Evolutionary conservation across 1,139 yeast species (phyloP).

Genomic region (Debaryomyces sp.): DNA sequence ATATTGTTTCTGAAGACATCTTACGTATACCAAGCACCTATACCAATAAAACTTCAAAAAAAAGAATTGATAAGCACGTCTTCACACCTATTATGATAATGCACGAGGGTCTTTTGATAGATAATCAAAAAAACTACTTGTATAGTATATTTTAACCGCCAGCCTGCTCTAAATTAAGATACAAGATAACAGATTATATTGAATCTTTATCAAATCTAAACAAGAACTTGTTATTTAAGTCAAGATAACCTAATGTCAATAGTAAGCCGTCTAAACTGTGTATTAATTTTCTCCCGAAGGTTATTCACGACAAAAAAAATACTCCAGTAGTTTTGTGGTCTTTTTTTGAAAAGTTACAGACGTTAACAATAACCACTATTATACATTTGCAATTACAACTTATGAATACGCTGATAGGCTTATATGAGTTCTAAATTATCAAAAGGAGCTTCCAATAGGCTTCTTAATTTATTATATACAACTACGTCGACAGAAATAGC

Average conservation of each 20-base stretch:
- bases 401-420: not conserved
- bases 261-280: not conserved
- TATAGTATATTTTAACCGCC: not conserved
- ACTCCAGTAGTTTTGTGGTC: conserved; percentile 8
- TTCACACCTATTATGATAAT: conserved; percentile 3
- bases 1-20: conserved; percentile 40
- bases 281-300: conserved; percentile 6
- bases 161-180: not conserved
- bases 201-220: not conserved
- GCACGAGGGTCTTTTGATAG: conserved; percentile 5
- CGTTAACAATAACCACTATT: not conserved
- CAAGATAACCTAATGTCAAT: not conserved
- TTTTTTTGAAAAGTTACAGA: not conserved
- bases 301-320: conserved; percentile 5
- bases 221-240: not conserved
- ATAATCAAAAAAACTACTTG: not conserved
- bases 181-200: not conserved
- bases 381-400: not conserved
- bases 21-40: conserved; percentile 1
- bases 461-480: conserved; percentile 34
- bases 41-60: not conserved
- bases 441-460: conserved; percentile 27
- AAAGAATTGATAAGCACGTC: conserved; percentile 1
- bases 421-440: conserved; percentile 19
- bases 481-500: conserved; percentile 33